A percentile compares a stretch with the other conserved stretches of the same genome.
These are phyloP conservation scores for Xylaria cubensis DNA, from an alignment of 495 filamentous ascomycete species.

Conservation along the genomic window DNA sequence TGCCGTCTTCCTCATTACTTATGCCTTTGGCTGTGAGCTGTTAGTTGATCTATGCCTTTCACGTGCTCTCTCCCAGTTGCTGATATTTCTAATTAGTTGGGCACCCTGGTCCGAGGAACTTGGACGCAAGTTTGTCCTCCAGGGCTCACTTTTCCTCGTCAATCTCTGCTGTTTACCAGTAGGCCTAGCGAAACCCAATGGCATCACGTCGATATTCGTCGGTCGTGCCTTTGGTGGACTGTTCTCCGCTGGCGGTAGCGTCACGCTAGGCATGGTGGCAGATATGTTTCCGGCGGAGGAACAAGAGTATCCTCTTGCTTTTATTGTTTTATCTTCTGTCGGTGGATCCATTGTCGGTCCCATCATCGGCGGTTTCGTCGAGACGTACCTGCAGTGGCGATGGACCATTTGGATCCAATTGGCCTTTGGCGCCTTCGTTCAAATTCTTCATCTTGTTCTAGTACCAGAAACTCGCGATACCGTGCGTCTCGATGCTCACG, in stretches of 20 bases:
- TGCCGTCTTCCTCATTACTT: slow-evolving; percentile 73
- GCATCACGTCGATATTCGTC: slow-evolving; percentile 67
- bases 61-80: neutral
- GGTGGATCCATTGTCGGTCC: slow-evolving; percentile 68
- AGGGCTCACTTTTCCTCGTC: slow-evolving; percentile 71
- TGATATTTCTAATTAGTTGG: slow-evolving; percentile 54
- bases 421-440: slow-evolving; percentile 70
- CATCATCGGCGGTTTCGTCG: slow-evolving; percentile 65
- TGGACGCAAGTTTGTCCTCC: slow-evolving; percentile 73
- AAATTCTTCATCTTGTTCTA: slow-evolving; percentile 67
- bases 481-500: slow-evolving; percentile 68
- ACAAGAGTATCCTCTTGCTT: slow-evolving; percentile 75
- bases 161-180: slow-evolving; percentile 80
- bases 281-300: slow-evolving; percentile 76
- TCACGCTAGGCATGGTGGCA: slow-evolving; percentile 83
- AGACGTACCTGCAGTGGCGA: slow-evolving; percentile 64
- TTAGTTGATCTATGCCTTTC: slow-evolving; percentile 14
- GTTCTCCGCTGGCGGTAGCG: slow-evolving; percentile 77
- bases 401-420: slow-evolving; percentile 86
- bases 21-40: slow-evolving; percentile 82
- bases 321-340: slow-evolving; percentile 65
- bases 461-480: slow-evolving; percentile 72
- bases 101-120: slow-evolving; percentile 83
- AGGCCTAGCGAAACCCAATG: slow-evolving; percentile 62
- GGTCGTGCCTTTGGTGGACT: slow-evolving; percentile 74